These are phyloP conservation scores for Globisporangium apiculatum DNA, from an alignment of 352 stramenopile genomes.

Conservation along the genomic window DNA sequence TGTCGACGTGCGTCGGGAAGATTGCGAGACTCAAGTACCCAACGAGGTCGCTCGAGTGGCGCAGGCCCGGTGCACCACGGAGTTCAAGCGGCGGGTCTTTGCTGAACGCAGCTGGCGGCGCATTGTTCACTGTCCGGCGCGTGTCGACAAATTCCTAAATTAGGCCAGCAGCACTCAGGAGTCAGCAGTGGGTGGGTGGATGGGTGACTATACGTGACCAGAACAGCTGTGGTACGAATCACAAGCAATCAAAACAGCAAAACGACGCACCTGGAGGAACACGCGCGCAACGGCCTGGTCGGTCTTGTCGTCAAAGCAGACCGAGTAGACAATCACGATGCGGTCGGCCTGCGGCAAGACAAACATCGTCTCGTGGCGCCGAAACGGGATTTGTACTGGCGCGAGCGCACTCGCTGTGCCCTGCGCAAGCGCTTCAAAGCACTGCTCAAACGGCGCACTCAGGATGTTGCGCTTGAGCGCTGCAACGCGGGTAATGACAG, in stretches of 20 bases:
- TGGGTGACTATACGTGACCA: too few relatives aligned
- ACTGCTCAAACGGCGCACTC: constrained; percentile 70
- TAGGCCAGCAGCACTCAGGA: neutral
- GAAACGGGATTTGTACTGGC: constrained; percentile 80
- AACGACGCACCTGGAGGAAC: constrained; percentile 65
- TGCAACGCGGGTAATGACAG: constrained; percentile 66
- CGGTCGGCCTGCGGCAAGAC: constrained; percentile 81
- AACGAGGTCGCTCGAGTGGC: constrained; percentile 62
- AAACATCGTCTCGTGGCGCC: constrained; percentile 81
- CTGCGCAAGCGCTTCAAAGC: constrained; percentile 69
- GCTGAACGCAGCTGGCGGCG: constrained; percentile 88
- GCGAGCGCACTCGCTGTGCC: constrained; percentile 48
- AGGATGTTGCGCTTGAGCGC: constrained; percentile 83
- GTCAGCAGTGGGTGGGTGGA: too few relatives aligned
- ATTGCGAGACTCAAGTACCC: constrained; percentile 88
- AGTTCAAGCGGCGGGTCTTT: constrained; percentile 89
- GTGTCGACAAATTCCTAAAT: constrained; percentile 90
- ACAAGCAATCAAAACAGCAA: neutral
- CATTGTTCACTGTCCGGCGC: constrained; percentile 89
- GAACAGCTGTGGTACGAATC: too few relatives aligned
- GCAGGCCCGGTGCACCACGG: constrained; percentile 52
- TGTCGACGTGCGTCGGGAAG: constrained; percentile 88
- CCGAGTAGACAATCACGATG: constrained; percentile 89
- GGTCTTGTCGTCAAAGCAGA: constrained; percentile 92
- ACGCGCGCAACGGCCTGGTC: constrained; percentile 88